phyloP scores from a whole-genome alignment of 306 rosid species.

The Prunus kanzakura region DNA sequence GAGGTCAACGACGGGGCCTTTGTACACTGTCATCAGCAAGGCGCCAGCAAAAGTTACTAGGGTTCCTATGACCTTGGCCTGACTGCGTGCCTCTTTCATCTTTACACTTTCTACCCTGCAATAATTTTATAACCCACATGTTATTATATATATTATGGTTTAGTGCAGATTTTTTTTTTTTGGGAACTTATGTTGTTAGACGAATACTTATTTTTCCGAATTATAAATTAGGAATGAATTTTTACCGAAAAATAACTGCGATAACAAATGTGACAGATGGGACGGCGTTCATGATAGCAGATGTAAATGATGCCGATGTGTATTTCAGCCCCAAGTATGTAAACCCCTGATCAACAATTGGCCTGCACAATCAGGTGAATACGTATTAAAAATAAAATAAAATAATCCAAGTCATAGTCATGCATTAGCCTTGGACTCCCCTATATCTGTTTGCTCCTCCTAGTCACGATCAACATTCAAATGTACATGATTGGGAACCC shows the following conservation, averaged over 20 bases:
- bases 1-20: constrained; percentile 57
- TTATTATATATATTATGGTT: too few species aligned
- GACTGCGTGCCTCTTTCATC: constrained; percentile 31
- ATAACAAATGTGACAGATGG: constrained; percentile 67
- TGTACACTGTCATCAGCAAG: constrained; percentile 67
- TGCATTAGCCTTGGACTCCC: too few species aligned
- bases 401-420: too few species aligned
- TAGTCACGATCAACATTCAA: too few species aligned
- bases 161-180: too few species aligned
- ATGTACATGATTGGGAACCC: too few species aligned
- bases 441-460: too few species aligned
- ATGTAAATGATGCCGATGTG: constrained; percentile 69
- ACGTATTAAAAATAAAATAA: too few species aligned
- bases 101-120: constrained; percentile 35
- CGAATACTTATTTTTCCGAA: neutral
- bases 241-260: constrained; percentile 54
- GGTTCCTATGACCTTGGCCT: constrained; percentile 43
- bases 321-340: constrained; percentile 64
- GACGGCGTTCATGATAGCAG: constrained; percentile 65
- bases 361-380: constrained; percentile 33
- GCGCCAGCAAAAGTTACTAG: constrained; percentile 55
- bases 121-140: too few species aligned
- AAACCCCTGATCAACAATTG: constrained; percentile 69
- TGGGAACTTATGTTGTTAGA: too few species aligned
- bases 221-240: neutral